These are phyloP conservation scores for Castanospermum australe DNA, from an alignment of 306 rosid genomes.

Conservation along the genomic window DNA sequence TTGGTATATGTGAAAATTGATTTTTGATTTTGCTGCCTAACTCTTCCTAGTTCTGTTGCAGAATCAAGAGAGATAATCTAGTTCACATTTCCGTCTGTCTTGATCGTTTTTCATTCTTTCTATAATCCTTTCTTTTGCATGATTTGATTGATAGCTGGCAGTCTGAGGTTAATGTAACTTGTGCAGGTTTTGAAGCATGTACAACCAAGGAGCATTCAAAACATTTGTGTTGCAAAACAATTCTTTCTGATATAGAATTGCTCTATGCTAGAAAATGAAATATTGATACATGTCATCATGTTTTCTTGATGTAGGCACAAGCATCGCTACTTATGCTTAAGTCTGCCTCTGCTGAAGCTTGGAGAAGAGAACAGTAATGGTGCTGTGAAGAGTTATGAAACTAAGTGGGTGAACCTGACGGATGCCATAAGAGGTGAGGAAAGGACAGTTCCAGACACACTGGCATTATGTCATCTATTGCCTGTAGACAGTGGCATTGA, in stretches of 20 bases:
- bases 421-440: neutral
- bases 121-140: slow-evolving; percentile 26
- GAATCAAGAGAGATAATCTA: slow-evolving; percentile 33
- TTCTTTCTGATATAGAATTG: slow-evolving; percentile 9
- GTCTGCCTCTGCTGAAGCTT: neutral
- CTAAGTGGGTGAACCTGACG: neutral
- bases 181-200: slow-evolving; percentile 59
- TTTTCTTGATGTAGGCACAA: slow-evolving; percentile 26
- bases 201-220: slow-evolving; percentile 39
- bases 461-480: neutral
- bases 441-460: neutral
- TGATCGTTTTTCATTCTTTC: slow-evolving; percentile 1
- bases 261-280: slow-evolving; percentile 17
- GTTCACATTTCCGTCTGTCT: slow-evolving; percentile 2
- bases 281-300: slow-evolving; percentile 28
- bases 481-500: neutral
- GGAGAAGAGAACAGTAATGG: neutral
- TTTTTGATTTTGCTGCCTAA: slow-evolving; percentile 17
- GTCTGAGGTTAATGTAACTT: slow-evolving; percentile 41
- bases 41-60: slow-evolving; percentile 37
- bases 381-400: neutral
- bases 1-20: neutral
- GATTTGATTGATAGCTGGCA: slow-evolving; percentile 21
- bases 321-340: neutral
- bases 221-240: slow-evolving; percentile 22